Base-by-base conservation (phyloP, 169 alveolate species). In the Eimeria maxima region DNA sequence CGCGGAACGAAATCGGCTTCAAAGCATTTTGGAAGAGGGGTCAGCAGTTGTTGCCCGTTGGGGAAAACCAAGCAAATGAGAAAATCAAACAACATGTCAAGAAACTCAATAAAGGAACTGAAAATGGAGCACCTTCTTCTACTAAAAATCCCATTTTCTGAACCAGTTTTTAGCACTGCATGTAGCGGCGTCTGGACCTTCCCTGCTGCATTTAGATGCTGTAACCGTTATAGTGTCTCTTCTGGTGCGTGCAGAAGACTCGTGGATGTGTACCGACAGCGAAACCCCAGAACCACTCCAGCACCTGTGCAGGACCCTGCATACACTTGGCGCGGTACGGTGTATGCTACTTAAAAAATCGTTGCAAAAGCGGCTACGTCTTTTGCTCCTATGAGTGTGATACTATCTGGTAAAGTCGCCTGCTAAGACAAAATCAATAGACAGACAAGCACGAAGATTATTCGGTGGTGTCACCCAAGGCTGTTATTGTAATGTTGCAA, bases 1-100 rank as follows among this genome's bases (percentile, higher is more conserved):
- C 38, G 95, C 95, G 6, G 95, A 90, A 63, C 47, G 95, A 29
- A 16, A 67, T 33, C 67, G 95, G 33, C 57, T 90, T 22, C 14
- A 57, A 63, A 57, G 8, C 22, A 91, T 73, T 7, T 67, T 91
- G 76, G 55, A 33, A 8, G 65, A 60, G 13, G 95, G 91, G 89
- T 80, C 18, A 11, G 89, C 45, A 80, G 20, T 14, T 44, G 29
- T 13, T 45, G 22, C 44, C 16, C 14, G 45, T 67, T 14, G 0
- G 14, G 3, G n/a, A n/a, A 67, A 67, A n/a, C 78, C 38, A 33
- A 33, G 38, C 38, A 33, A 33, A 33, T 33, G 38, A 33, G 38
- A 33, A 33, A 33, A 33, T 33, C 38, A 33, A 33, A 33, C 38
- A 33, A 33, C 38, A 33, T 33, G 38, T 33, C 38, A 33, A 33